Percentiles rank a stretch among this genome's conserved stretches.
These are phyloP conservation scores for Fagus sylvatica DNA, from an alignment of 306 rosid genomes.

Conservation along the genomic window DNA sequence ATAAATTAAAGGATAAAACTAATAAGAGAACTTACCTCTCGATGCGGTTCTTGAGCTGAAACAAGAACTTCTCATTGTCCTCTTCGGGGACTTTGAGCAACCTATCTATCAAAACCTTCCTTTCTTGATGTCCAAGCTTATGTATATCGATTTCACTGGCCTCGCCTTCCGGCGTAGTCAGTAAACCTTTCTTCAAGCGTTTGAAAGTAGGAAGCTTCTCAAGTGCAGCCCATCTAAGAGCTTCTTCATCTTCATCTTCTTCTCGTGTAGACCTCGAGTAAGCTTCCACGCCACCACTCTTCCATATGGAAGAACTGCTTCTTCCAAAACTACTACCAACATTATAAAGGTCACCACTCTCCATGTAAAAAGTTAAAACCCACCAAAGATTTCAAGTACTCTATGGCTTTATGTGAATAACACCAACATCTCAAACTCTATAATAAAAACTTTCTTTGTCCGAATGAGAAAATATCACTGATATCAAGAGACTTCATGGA, in stretches of 20 bases:
- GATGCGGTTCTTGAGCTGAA: constrained; percentile 23
- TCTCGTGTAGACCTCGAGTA: constrained; percentile 23
- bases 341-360: background rate
- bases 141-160: constrained; percentile 22
- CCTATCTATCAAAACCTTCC: constrained; percentile 36
- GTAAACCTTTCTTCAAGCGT: constrained; percentile 35
- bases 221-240: constrained; percentile 43
- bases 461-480: no score
- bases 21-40: constrained; percentile 19
- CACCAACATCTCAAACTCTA: no score
- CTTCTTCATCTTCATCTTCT: constrained; percentile 39
- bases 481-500: no score
- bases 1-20: background rate
- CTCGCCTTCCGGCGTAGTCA: constrained; percentile 10
- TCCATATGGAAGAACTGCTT: constrained; percentile 20
- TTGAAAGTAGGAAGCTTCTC: constrained; percentile 36
- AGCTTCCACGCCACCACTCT: constrained; percentile 12
- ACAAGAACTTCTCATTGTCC: constrained; percentile 38
- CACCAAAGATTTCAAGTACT: no score
- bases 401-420: no score
- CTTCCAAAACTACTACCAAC: constrained; percentile 12
- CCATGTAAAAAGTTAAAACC: constrained; percentile 19
- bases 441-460: no score
- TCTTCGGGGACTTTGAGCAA: constrained; percentile 32
- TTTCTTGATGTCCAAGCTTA: constrained; percentile 24